Percentiles rank a stretch among this genome's conserved stretches.
phyloP scores from a whole-genome alignment of 768 basidiomycete species.

The Leccinum subgranulosum region DNA sequence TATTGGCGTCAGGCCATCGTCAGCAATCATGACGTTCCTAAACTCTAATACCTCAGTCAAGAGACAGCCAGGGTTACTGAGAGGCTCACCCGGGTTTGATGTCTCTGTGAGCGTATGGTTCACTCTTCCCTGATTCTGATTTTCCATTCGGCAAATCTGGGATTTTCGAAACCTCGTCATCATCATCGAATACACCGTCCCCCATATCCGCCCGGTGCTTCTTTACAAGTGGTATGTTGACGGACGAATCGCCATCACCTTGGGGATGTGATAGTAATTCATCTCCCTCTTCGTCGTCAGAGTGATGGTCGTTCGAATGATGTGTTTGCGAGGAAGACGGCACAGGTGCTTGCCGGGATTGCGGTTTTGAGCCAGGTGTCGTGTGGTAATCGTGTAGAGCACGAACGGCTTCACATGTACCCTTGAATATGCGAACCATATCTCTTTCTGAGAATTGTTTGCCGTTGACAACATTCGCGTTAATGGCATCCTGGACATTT shows the following conservation, averaged over 20 bases:
- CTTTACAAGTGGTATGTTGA: conserved; percentile 59
- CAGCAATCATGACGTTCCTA: conserved; percentile 96
- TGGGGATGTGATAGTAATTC: conserved; percentile 75
- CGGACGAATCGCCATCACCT: conserved; percentile 49
- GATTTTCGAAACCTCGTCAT: conserved; percentile 49
- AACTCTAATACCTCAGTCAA: conserved; percentile 1
- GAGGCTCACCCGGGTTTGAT: conserved; percentile 86
- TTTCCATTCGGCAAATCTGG: conserved; percentile 39
- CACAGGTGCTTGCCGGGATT: conserved; percentile 19
- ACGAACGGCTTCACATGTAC: conserved; percentile 89
- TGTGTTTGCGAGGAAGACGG: conserved; percentile 24
- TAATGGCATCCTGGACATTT: conserved; percentile 94
- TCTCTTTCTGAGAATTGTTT: conserved; percentile 84
- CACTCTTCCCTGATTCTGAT: conserved; percentile 38
- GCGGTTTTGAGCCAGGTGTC: conserved; percentile 28
- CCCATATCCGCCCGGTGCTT: conserved; percentile 49
- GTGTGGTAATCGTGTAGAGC: conserved; percentile 91
- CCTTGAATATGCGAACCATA: conserved; percentile 87
- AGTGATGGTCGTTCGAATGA: conserved; percentile 28
- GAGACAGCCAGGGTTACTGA: background rate
- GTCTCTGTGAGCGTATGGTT: conserved; percentile 95
- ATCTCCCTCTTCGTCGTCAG: conserved; percentile 60
- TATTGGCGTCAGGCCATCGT: conserved; percentile 80
- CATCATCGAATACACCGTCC: conserved; percentile 72
- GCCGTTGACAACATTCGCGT: conserved; percentile 77